Percentiles rank a stretch among this genome's conserved stretches.
phyloP scores from a whole-genome alignment of 176 grass and related monocot genomes.

The Triticum monococcum region DNA sequence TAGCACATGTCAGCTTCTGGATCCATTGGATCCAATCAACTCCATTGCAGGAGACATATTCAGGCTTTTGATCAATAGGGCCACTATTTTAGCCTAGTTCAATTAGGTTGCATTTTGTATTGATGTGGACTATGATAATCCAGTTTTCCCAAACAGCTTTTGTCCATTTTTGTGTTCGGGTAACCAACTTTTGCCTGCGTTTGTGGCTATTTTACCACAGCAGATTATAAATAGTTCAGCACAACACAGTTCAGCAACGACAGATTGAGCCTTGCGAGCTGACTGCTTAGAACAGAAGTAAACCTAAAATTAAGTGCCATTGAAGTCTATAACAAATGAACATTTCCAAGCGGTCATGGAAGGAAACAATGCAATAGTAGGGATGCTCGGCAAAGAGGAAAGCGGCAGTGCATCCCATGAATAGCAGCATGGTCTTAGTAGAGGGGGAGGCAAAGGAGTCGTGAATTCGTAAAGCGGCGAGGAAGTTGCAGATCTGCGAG shows the following conservation, averaged over 20 bases:
- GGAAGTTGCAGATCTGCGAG: background rate
- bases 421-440: background rate
- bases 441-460: background rate
- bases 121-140: background rate
- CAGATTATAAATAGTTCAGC: background rate
- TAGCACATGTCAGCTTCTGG: background rate
- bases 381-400: background rate
- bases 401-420: background rate
- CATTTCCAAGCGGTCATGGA: constrained; percentile 2
- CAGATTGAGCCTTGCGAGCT: background rate
- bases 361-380: background rate
- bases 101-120: background rate
- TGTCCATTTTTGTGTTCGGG: background rate
- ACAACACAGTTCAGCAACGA: background rate
- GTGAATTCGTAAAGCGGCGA: background rate
- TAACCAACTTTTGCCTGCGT: background rate
- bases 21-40: background rate
- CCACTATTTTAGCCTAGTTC: background rate
- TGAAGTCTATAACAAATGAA: background rate
- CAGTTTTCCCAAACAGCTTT: background rate
- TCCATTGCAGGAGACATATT: background rate
- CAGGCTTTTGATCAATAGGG: background rate
- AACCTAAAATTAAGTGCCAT: background rate
- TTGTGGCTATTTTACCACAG: background rate
- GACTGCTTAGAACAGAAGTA: background rate